A percentile compares a stretch with the other conserved stretches of the same genome.
phyloP scores from a whole-genome alignment of 1,139 yeast species.

The Fermentozyma sake region DNA sequence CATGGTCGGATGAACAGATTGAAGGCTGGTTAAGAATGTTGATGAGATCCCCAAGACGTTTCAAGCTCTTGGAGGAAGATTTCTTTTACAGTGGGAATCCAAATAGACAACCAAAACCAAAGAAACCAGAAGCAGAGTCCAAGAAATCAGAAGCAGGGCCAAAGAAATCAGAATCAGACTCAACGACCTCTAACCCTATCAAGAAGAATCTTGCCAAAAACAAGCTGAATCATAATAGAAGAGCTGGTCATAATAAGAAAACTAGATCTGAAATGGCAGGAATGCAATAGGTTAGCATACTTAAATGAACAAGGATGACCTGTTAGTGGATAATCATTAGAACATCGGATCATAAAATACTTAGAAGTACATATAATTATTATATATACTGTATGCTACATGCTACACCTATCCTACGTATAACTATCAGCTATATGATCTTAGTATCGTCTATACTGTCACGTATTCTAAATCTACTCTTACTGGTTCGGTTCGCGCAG shows the following conservation, averaged over 20 bases:
- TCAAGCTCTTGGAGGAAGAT: constrained; percentile 57
- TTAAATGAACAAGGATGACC: too few relatives aligned
- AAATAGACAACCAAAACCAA: constrained; percentile 9
- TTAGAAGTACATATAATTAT: too few relatives aligned
- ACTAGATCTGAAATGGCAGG: constrained; percentile 16
- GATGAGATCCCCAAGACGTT: constrained; percentile 58
- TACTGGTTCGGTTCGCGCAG: too few relatives aligned
- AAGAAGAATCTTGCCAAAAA: constrained; percentile 29
- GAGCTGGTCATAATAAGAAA: constrained; percentile 57
- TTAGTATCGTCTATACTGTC: too few relatives aligned
- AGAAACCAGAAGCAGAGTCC: constrained; percentile 1
- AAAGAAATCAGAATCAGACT: neutral
- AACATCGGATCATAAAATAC: too few relatives aligned
- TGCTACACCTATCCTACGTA: too few relatives aligned
- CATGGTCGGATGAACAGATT: constrained; percentile 85
- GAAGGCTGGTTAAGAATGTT: constrained; percentile 91
- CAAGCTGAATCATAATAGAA: constrained; percentile 65
- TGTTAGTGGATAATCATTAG: too few relatives aligned
- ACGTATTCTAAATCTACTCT: too few relatives aligned
- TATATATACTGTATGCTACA: too few relatives aligned
- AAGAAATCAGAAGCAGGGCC: neutral
- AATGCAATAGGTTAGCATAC: too few relatives aligned
- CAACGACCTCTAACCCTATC: constrained; percentile 1
- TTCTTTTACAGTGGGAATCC: constrained; percentile 45
- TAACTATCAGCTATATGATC: too few relatives aligned